Conservation (phyloP, 371 early-diverging fungal species). For the Lichtheimia hyalospora region DNA sequence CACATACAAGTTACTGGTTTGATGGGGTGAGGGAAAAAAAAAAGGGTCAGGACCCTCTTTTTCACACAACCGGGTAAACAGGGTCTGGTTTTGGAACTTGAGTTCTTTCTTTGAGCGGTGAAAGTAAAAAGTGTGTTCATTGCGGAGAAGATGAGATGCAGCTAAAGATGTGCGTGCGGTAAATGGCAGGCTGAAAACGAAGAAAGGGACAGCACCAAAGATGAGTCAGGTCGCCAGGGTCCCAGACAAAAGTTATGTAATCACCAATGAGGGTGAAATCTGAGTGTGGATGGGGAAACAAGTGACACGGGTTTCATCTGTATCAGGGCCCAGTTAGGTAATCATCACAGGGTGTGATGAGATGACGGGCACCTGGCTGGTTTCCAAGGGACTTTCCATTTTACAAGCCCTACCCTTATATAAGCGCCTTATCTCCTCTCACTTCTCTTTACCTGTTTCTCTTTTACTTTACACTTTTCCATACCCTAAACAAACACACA, state of each 20-base stretch:
- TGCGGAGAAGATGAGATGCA: no score
- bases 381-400: no score
- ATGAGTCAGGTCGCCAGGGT: slow-evolving; percentile 1
- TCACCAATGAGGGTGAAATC: background rate
- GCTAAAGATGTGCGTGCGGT: no score
- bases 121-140: no score
- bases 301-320: slow-evolving; percentile 1
- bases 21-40: no score
- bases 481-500: slow-evolving; percentile 3
- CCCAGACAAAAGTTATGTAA: slow-evolving; percentile 1
- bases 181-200: no score
- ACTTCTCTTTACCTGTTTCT: slow-evolving; percentile 6
- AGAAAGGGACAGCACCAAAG: background rate
- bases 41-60: no score
- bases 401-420: background rate
- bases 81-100: no score
- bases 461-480: slow-evolving; percentile 10
- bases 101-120: no score
- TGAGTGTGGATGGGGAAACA: background rate
- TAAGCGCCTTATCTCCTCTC: background rate
- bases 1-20: no score
- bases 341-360: background rate
- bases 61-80: no score
- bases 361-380: no score
- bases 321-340: slow-evolving; percentile 4